Base-by-base conservation (phyloP, 805 yeast genomes). In the Candida sonorensis region DNA sequence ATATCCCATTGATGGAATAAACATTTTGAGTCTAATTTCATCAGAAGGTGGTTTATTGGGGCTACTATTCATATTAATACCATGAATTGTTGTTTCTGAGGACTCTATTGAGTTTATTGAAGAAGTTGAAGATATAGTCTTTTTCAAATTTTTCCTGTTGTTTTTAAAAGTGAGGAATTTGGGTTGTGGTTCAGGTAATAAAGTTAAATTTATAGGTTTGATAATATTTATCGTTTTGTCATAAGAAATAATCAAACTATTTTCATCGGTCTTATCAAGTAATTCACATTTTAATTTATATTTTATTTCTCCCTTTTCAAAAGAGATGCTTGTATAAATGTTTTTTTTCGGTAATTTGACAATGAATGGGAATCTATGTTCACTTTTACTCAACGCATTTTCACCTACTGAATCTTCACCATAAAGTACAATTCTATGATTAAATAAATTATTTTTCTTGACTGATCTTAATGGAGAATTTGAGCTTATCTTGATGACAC, bases 331-430 rank as follows among this genome's bases (percentile, higher is more conserved):
- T 15, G 92, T 81, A 54, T 67, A 79, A 3, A 84, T 69, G 42
- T 81, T 72, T 41, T 73, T 75, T 44, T 68, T 69, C 1, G 96
- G 95, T n/a, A 87, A 65, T 44, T 75, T 79, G 26, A 87, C 82
- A 29, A 81, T 73, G 50, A 87, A 88, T 14, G 95, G 95, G 51
- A 88, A 87, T 22, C 84, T 61, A 56, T 87, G 96, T 50, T 83
- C 90, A 26, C 96, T 96, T 47, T 76, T 75, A 13, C 75, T 70
- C n/a, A 82, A 53, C n/a, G 51, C 51, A 15, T 28, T 33, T 44
- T 44, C 47, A 29, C 38, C 36, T 18, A 34, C 38, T 5, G 37
- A 38, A 8, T 49, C 35, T 14, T 49, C 57, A 1, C 87, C 87
- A 46, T 76, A 80, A 13, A 81, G 64, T 22, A 63, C 55, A 9